Evolutionary conservation across 2,329 filamentous ascomycete species (phyloP), one percentile per base, ranked within the genome.

Genomic region (Cladophialophora carrionii): DNA sequence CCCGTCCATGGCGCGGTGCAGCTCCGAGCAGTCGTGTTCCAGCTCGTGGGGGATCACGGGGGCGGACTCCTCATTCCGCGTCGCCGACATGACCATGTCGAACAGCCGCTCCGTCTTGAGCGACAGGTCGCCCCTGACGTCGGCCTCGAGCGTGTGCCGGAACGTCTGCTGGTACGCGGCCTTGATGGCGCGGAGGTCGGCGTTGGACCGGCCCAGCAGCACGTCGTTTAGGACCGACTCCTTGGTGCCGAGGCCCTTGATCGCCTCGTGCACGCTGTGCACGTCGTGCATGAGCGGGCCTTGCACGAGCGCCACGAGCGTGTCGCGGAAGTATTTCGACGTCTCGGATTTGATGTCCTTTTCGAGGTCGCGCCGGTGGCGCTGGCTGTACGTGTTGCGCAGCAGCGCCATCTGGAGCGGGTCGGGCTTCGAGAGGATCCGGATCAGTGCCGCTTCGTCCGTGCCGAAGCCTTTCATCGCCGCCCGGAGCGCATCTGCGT

Each of bases 401-500:
- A 96, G 82, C 8, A 85, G 81, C 55, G 88, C 85, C 68, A 95
- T 84, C 75, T 96, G 90, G 4, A 92, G 80, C 0, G 93, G 90
- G 69, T 96, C 91, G 68, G 92, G 88, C 70, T 83, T 85, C 2
- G 89, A 80, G 8, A 98, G 80, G 2, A 88, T 80, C 1, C 82
- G 80, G 68, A 96, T 93, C 17, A 98, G 80, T 0, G 84, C 77
- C 72, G 87, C 89, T 76, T 97, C 93, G 73, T 98, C 87, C 0
- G 93, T 97, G 37, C 93, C 94, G 68, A 96, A 91, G 0, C 92
- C 92, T 77, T 96, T 96, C 92, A 97, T 96, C 1, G 94, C 91
- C 71, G 85, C 85, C 60, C 91, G 87, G 24, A 96, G 81, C 3
- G 82, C 85, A 63, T 92, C 85, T 0, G 91, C 90, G 71, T 95